These are phyloP conservation scores for Carex myosuroides DNA, from an alignment of 176 grass and related monocot species.

Conservation along the genomic window DNA sequence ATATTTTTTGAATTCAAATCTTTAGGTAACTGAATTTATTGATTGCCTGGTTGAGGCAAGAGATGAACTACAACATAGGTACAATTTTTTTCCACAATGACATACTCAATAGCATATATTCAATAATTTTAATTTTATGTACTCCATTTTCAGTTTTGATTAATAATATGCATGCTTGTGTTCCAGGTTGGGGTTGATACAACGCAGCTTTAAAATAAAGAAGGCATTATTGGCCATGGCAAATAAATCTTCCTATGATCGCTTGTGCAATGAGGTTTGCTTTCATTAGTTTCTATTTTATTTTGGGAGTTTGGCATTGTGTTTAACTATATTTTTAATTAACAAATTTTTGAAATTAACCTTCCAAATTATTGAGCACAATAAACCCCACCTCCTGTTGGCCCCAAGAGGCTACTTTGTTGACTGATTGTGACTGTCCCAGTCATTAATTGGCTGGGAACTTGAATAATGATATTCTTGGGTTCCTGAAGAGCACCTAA, in stretches of 20 bases:
- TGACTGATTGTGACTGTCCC: background rate
- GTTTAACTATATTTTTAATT: background rate
- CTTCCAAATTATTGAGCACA: background rate
- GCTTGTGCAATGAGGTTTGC: conserved; percentile 74
- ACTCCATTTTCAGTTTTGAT: background rate
- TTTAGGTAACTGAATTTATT: conserved; percentile 76
- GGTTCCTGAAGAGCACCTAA: background rate
- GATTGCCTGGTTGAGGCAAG: conserved; percentile 69
- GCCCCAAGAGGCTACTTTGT: background rate
- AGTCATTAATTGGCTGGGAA: background rate
- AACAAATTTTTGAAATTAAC: background rate
- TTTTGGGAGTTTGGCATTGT: background rate
- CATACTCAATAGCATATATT: conserved; percentile 14
- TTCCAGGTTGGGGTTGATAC: conserved; percentile 50
- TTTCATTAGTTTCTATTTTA: background rate
- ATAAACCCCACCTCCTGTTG: background rate
- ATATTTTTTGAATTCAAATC: background rate
- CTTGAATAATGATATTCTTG: background rate
- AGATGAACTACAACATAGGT: conserved; percentile 80
- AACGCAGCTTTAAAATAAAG: conserved; percentile 89
- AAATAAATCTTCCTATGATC: conserved; percentile 61
- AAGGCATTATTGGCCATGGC: conserved; percentile 70
- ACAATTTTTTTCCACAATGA: conserved; percentile 17
- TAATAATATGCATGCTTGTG: background rate
- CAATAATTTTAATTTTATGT: background rate